Conservation (phyloP, 441 rosid species). For the Bocquillonia castaneifolia region DNA sequence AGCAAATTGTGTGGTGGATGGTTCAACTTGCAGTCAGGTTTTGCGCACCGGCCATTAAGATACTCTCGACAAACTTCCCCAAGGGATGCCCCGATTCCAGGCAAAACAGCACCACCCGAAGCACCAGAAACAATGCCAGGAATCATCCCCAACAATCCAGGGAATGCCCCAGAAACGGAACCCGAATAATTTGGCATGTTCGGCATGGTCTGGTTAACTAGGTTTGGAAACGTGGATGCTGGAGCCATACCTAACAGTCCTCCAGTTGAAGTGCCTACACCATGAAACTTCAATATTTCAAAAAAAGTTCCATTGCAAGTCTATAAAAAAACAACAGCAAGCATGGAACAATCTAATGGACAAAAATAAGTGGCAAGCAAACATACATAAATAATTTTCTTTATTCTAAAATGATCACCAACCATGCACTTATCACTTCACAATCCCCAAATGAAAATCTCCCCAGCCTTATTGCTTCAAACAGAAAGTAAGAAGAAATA, state of each 20-base stretch:
- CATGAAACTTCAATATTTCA: constrained; percentile 12
- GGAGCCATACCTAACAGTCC: constrained; percentile 79
- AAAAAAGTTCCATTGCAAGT: neutral
- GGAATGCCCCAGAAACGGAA: constrained; percentile 86
- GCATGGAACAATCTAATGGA: neutral
- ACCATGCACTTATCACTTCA: neutral
- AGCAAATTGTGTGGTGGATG: constrained; percentile 91
- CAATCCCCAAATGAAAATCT: neutral
- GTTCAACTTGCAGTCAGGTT: constrained; percentile 77
- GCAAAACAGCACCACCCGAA: constrained; percentile 93
- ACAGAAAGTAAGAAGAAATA: neutral
- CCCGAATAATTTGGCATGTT: constrained; percentile 99
- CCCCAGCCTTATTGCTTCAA: neutral
- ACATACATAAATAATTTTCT: neutral
- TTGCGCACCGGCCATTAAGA: constrained; percentile 76
- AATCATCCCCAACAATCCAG: constrained; percentile 90
- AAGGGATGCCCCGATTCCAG: constrained; percentile 92
- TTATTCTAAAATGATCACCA: neutral
- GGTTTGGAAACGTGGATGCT: constrained; percentile 62
- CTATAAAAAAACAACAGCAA: neutral
- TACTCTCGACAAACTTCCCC: constrained; percentile 98
- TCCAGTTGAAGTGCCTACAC: constrained; percentile 66
- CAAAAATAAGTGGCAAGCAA: neutral
- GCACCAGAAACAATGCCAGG: constrained; percentile 85
- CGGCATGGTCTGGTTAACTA: constrained; percentile 93